Conservation (phyloP, 805 yeast species). For the Wickerhamiella australiensis region DNA sequence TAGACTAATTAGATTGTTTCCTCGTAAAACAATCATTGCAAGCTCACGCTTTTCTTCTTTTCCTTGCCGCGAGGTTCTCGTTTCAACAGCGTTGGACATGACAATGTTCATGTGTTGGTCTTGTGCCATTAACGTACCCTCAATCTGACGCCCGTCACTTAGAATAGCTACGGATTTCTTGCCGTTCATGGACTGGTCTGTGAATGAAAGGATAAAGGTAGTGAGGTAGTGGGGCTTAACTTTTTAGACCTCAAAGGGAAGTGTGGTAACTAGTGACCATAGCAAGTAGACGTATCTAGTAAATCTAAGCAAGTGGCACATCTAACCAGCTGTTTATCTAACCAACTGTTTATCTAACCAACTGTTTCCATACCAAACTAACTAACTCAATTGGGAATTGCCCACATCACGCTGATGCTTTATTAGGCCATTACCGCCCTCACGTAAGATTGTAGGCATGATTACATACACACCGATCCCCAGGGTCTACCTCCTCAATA, state of each 20-base stretch:
- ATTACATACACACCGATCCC: too few relatives aligned
- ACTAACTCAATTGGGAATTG: too few relatives aligned
- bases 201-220: background rate
- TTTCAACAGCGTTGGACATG: constrained; percentile 72
- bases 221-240: background rate
- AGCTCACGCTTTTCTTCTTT: constrained; percentile 59
- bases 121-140: constrained; percentile 75
- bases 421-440: too few relatives aligned
- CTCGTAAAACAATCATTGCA: constrained; percentile 75
- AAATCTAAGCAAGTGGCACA: too few relatives aligned
- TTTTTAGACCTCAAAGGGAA: background rate
- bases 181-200: background rate
- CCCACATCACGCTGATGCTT: too few relatives aligned
- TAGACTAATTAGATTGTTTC: constrained; percentile 65
- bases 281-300: too few relatives aligned
- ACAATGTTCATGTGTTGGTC: constrained; percentile 82
- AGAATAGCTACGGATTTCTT: constrained; percentile 27
- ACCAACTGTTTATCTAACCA: too few relatives aligned
- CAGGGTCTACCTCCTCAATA: too few relatives aligned
- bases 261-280: too few relatives aligned
- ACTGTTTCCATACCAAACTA: too few relatives aligned
- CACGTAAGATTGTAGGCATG: background rate
- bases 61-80: constrained; percentile 57
- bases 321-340: too few relatives aligned
- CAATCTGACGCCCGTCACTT: constrained; percentile 62